Conservation (phyloP, 768 basidiomycete species). For the Dentipellis fragilis region DNA sequence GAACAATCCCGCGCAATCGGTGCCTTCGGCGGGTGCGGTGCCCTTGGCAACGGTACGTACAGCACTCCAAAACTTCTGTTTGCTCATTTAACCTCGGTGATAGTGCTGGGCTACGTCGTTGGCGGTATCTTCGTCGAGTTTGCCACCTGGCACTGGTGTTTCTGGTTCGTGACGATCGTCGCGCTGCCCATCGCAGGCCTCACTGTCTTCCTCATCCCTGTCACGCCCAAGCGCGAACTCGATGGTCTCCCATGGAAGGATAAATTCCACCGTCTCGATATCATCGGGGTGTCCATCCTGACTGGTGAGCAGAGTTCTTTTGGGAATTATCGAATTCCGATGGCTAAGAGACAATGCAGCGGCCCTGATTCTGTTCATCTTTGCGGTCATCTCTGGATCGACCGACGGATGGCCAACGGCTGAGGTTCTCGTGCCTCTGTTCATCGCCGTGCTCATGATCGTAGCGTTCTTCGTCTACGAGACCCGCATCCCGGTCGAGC, state of each 20-base stretch:
- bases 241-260: not conserved
- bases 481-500: slow-evolving; percentile 22
- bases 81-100: not conserved
- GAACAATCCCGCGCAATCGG: slow-evolving; percentile 35
- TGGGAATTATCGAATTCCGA: not conserved
- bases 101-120: slow-evolving; percentile 24
- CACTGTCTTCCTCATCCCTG: slow-evolving; percentile 24
- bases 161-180: slow-evolving; percentile 34
- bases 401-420: slow-evolving; percentile 32
- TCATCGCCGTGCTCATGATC: slow-evolving; percentile 28
- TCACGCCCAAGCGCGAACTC: slow-evolving; percentile 4
- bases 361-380: slow-evolving; percentile 25
- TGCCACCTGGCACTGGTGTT: slow-evolving; percentile 34
- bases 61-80: not conserved
- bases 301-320: slow-evolving; percentile 15
- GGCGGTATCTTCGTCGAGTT: slow-evolving; percentile 28
- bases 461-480: slow-evolving; percentile 35
- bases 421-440: slow-evolving; percentile 31
- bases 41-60: slow-evolving; percentile 30
- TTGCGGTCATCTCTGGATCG: slow-evolving; percentile 29
- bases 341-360: slow-evolving; percentile 6
- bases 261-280: slow-evolving; percentile 22
- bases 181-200: slow-evolving; percentile 21
- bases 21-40: slow-evolving; percentile 34
- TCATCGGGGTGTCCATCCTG: slow-evolving; percentile 26